Base-by-base conservation (phyloP, 2,329 filamentous ascomycete genomes). In the Colletotrichum liaoningense region DNA sequence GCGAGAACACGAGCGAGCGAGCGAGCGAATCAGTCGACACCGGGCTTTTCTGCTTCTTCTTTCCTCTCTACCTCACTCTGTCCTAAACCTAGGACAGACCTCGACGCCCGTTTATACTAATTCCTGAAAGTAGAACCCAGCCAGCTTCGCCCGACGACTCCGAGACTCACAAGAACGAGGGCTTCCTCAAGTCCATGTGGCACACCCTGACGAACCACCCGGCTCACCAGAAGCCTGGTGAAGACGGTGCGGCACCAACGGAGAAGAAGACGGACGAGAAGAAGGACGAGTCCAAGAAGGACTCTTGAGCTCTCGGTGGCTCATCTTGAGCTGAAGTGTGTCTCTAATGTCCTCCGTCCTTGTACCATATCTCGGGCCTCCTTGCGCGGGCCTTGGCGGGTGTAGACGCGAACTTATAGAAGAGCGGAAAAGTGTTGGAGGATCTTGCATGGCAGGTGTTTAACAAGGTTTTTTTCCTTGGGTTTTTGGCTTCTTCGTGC, bases 141-240 rank as follows among this genome's bases (percentile, higher is more conserved):
- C 60, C 60, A 58, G 75, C 59, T 69, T 72, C 72, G 30, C 63
- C 79, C 11, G 77, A 79, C 56, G 78, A 81, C 64, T 77, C 83
- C 19, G 85, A 87, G 56, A 85, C 88, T 0, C 93, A 96, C 81
- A 93, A 93, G 83, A 91, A 93, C 79, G 95, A 98, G 82, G 94
- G 96, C 3, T 98, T 98, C 80, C 85, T 98, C 74, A 98, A 97
- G 86, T 95, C 93, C 55, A 92, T 97, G 76, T 98, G 96, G 96
- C 94, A 98, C 81, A 95, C 92, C 76, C 84, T 98, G 68, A 97
- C 93, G n/a, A 94, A 95, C 78, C 91, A 97, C 78, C 87, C 89
- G 0, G 87, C 86, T 6, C 89, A 91, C 75, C 84, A 86, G 73
- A 83, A 85, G 72, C 78, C 82, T 24, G 71, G 77, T 5, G 80